Conservation (phyloP, 2,329 filamentous ascomycete species). For the Purpureocillium lavendulum region DNA sequence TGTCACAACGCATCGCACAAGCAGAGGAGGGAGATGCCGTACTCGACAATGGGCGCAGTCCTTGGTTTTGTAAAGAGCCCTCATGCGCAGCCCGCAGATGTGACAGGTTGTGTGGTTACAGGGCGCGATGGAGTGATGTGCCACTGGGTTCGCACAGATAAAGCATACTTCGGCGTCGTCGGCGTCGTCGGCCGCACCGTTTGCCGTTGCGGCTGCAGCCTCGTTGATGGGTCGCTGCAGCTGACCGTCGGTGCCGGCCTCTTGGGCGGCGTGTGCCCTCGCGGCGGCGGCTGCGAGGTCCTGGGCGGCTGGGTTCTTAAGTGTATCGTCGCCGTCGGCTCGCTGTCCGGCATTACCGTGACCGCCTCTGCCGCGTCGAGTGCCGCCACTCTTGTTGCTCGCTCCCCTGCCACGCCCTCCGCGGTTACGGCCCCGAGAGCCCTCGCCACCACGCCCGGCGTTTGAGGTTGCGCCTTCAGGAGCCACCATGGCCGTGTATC, state of each 20-base stretch:
- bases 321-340: constrained; percentile 6
- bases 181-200: constrained; percentile 29
- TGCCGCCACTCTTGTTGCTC: constrained; percentile 19
- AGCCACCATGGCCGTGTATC: constrained; percentile 6
- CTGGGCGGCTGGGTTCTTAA: constrained; percentile 20
- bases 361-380: constrained; percentile 18
- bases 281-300: constrained; percentile 22
- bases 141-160: constrained; percentile 87
- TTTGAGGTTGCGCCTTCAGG: constrained; percentile 12
- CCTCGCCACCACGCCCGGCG: constrained; percentile 21
- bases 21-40: constrained; percentile 24
- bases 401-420: constrained; percentile 30
- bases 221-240: constrained; percentile 12
- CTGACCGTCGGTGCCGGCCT: background rate
- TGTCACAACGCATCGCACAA: background rate
- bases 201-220: constrained; percentile 16
- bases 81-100: constrained; percentile 84
- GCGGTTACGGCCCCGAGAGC: constrained; percentile 30
- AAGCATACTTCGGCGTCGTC: constrained; percentile 84
- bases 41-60: constrained; percentile 94
- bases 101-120: constrained; percentile 97
- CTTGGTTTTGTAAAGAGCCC: constrained; percentile 92
- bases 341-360: constrained; percentile 7
- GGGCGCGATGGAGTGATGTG: constrained; percentile 80
- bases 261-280: constrained; percentile 16